Conservation (phyloP, 768 basidiomycete species). For the Amanita subjunquillea region DNA sequence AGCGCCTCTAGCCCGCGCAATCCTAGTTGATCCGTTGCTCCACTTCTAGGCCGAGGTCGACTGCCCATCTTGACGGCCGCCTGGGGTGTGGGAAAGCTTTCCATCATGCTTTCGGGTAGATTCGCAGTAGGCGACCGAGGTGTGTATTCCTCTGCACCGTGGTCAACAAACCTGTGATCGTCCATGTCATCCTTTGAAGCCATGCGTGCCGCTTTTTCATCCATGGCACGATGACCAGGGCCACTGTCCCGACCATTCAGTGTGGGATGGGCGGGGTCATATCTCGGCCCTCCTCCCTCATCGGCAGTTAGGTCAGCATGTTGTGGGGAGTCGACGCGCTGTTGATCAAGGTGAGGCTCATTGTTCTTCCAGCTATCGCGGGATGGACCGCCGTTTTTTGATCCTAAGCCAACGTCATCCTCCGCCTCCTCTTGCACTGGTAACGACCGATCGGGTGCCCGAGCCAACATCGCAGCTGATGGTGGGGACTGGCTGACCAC, state of each 20-base stretch:
- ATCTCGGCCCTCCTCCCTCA: neutral
- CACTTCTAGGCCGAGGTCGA: slow-evolving; percentile 43
- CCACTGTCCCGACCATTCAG: neutral
- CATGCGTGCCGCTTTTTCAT: slow-evolving; percentile 2
- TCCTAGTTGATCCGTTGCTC: slow-evolving; percentile 51
- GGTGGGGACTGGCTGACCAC: slow-evolving; percentile 45
- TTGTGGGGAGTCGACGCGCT: neutral
- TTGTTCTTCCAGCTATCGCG: slow-evolving; percentile 23
- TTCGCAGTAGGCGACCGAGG: slow-evolving; percentile 56
- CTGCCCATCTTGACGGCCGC: slow-evolving; percentile 14
- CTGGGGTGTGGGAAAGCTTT: slow-evolving; percentile 12
- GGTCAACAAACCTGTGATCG: slow-evolving; percentile 15
- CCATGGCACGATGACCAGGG: neutral
- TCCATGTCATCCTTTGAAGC: slow-evolving; percentile 6
- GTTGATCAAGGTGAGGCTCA: slow-evolving; percentile 9
- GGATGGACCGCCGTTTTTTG: slow-evolving; percentile 20
- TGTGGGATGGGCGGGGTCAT: neutral
- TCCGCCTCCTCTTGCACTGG: slow-evolving; percentile 73
- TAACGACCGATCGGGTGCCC: slow-evolving; percentile 62
- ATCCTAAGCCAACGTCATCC: slow-evolving; percentile 37
- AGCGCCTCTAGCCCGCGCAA: slow-evolving; percentile 50
- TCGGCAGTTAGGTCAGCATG: slow-evolving; percentile 41
- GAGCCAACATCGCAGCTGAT: slow-evolving; percentile 37
- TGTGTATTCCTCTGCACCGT: slow-evolving; percentile 40
- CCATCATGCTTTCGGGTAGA: slow-evolving; percentile 18